Conservation (phyloP, 257 asterid species). For the Jaltomata sinuosa region DNA sequence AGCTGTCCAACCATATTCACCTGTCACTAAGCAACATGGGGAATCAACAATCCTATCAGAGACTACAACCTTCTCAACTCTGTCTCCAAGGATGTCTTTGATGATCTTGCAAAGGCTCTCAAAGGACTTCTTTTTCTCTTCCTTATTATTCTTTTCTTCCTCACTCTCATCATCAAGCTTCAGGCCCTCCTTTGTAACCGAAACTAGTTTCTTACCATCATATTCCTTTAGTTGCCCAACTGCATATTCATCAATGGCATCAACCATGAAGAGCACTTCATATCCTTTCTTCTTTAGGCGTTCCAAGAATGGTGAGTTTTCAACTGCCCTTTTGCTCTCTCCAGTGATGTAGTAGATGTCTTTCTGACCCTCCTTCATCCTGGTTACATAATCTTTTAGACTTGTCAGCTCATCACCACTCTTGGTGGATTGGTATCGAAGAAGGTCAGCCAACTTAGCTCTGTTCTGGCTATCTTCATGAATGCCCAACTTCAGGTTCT, state of each 20-base stretch:
- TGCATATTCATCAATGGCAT: slow-evolving; percentile 1
- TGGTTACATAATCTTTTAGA: background rate
- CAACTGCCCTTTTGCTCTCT: background rate
- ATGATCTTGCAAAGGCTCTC: background rate
- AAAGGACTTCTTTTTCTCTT: background rate
- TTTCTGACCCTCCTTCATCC: slow-evolving; percentile 4
- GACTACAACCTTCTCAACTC: background rate
- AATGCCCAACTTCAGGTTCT: slow-evolving; percentile 1
- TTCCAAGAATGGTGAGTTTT: background rate
- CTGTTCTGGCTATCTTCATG: background rate
- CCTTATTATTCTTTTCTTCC: background rate
- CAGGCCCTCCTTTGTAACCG: background rate
- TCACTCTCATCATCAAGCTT: background rate
- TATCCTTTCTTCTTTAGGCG: background rate
- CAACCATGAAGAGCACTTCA: slow-evolving; percentile 1
- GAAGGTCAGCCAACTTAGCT: slow-evolving; percentile 1
- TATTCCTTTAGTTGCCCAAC: background rate
- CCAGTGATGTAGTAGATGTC: slow-evolving; percentile 2
- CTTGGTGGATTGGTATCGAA: slow-evolving; percentile 2
- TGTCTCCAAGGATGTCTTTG: background rate
- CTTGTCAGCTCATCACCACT: slow-evolving; percentile 5
- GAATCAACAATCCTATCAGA: slow-evolving; percentile 3
- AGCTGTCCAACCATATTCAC: slow-evolving; percentile 5
- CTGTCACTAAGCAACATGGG: slow-evolving; percentile 7
- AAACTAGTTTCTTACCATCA: background rate